These are phyloP conservation scores for Populus pruinosa DNA, from an alignment of 345 rosid genomes.

Conservation along the genomic window DNA sequence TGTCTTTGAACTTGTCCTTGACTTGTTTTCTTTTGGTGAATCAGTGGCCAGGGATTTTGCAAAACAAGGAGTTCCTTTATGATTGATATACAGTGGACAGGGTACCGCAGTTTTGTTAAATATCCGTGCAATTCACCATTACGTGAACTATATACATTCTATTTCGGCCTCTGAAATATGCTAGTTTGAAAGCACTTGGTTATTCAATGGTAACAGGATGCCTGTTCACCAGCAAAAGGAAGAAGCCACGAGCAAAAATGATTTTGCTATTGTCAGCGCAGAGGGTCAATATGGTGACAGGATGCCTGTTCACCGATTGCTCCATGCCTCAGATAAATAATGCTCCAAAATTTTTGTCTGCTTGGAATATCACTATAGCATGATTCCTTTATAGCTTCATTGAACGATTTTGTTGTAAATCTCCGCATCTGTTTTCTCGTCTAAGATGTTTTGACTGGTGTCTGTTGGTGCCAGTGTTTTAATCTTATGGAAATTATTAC, in stretches of 20 bases:
- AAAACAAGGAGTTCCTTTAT: slow-evolving; percentile 18
- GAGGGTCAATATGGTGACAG: not conserved
- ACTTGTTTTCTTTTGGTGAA: slow-evolving; percentile 3
- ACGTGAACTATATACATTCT: slow-evolving; percentile 27
- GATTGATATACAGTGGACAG: slow-evolving; percentile 12
- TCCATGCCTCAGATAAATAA: not conserved
- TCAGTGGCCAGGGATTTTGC: slow-evolving; percentile 39
- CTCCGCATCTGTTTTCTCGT: not conserved
- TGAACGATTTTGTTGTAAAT: slow-evolving; percentile 8
- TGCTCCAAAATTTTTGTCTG: not conserved
- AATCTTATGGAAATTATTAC: not conserved
- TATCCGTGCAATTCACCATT: not conserved
- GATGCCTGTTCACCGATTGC: not conserved
- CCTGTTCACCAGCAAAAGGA: not conserved
- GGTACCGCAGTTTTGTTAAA: not conserved
- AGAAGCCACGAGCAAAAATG: not conserved
- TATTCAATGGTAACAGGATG: not conserved
- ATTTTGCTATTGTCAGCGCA: not conserved
- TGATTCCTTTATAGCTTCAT: slow-evolving; percentile 4
- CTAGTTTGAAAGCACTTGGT: slow-evolving; percentile 9
- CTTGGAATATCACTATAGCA: not conserved
- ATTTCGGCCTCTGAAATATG: slow-evolving; percentile 3
- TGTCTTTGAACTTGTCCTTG: not conserved
- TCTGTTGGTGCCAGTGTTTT: not conserved
- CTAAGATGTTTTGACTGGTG: not conserved